A percentile compares a stretch with the other conserved stretches of the same genome.
Evolutionary conservation across 768 basidiomycete species (phyloP).

Genomic region (Tulasnella sp.): DNA sequence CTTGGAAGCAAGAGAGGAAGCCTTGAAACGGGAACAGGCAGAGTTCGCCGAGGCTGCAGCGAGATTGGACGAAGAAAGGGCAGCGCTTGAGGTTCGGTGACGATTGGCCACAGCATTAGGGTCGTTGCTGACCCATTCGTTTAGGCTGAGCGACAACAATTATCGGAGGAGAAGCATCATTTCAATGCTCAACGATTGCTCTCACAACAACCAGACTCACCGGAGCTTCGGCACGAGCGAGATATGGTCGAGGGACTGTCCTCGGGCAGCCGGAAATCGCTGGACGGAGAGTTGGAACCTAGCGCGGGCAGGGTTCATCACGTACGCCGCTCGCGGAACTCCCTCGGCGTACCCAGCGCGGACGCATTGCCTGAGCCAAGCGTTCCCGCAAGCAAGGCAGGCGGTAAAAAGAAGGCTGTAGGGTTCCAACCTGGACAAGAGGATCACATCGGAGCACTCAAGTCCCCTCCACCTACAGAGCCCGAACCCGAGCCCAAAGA

Average conservation of each 20-base stretch:
- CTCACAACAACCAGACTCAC: slow-evolving; percentile 21
- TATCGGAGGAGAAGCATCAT: slow-evolving; percentile 58
- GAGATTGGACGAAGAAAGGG: slow-evolving; percentile 55
- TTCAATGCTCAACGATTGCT: slow-evolving; percentile 19
- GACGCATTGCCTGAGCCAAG: background rate
- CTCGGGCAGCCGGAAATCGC: background rate
- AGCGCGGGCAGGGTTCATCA: background rate
- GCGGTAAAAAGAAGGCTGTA: background rate
- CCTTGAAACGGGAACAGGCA: slow-evolving; percentile 58
- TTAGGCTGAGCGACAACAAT: slow-evolving; percentile 53
- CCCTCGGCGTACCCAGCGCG: background rate
- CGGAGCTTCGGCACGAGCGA: slow-evolving; percentile 15
- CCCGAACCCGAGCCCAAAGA: background rate
- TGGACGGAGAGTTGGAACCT: background rate
- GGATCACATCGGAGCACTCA: background rate
- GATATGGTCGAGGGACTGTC: slow-evolving; percentile 2
- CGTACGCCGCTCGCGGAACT: background rate
- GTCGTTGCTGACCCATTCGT: background rate
- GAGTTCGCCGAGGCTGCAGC: slow-evolving; percentile 59
- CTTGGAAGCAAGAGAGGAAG: background rate
- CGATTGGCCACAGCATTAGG: background rate
- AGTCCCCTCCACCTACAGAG: background rate
- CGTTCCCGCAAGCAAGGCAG: background rate
- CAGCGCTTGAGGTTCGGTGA: slow-evolving; percentile 56
- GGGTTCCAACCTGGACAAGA: background rate